Evolutionary conservation across 805 yeast genomes (phyloP).

Genomic region (Vanderwaltozyma tropicalis): DNA sequence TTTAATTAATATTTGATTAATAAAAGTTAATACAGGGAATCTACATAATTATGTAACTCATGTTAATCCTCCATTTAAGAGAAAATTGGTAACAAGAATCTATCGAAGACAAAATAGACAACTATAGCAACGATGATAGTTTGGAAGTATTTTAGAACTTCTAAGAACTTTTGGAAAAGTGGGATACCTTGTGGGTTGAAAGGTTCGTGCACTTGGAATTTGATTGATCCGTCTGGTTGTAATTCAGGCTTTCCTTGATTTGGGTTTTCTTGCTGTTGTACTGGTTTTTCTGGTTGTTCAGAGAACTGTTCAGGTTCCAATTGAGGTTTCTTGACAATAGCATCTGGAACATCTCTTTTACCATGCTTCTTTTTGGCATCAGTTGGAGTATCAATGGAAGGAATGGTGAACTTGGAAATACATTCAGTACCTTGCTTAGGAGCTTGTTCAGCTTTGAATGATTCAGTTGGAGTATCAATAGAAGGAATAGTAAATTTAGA

Average conservation of each 20-base stretch:
- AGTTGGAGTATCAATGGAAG: no score
- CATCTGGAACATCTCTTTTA: neutral
- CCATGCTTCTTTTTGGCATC: neutral
- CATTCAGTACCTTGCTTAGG: no score
- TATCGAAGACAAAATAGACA: slow-evolving; percentile 1
- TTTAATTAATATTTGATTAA: no score
- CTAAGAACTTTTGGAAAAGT: neutral
- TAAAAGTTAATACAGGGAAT: no score
- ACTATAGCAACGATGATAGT: slow-evolving; percentile 1
- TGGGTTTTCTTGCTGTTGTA: neutral
- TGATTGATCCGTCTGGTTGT: no score
- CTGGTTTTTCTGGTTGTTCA: slow-evolving; percentile 1
- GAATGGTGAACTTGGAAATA: no score
- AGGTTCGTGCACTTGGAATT: no score
- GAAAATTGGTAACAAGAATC: neutral
- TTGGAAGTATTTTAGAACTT: neutral
- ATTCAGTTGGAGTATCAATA: slow-evolving; percentile 1
- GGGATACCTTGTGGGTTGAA: neutral
- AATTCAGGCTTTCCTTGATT: no score
- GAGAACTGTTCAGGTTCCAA: neutral
- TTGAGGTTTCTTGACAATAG: no score
- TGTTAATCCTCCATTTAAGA: no score
- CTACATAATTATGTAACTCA: no score
- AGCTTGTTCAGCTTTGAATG: neutral
- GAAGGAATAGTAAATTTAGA: slow-evolving; percentile 1